Evolutionary conservation across 164 flowering plant species (phyloP), one percentile per base, ranked within the genome.

Genomic region (Chimonanthus praecox): DNA sequence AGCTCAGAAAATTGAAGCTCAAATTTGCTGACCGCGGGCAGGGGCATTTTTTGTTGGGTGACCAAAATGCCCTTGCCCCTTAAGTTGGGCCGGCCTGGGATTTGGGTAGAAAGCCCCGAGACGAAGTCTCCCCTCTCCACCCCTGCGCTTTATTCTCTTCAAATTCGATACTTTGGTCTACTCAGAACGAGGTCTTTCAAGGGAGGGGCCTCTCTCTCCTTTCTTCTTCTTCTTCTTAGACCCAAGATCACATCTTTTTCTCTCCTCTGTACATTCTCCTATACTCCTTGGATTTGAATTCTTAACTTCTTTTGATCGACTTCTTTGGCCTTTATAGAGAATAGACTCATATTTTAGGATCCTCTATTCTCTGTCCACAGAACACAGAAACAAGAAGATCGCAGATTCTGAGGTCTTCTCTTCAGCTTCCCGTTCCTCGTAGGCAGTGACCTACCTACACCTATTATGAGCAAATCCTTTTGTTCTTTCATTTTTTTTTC

Each of bases 131-230:
- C 78, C 73, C 73, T 74, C 33, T 62, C 4, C 60, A 11, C 60
- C 60, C 60, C 45, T 76, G 80, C 91, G 80, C 97, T 93, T 92
- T 92, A 88, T 89, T 88, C 90, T 87, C 90, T 85, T 87, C 91
- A 90, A 88, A 86, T 85, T 85, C 85, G 80, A 84, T 82, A 81
- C 89, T 80, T 88, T 87, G 89, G 78, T 82, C 88, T 86, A 77
- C 89, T 76, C 76, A 78, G 87, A 85, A 86, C 88, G 90, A 87
- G 90, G 89, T 82, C 78, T 44, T 15, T 48, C 80, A 66, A 70
- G 71, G 71, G 67, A 69, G 72, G 20, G 33, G 75, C 75, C 58
- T 73, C 78, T 74, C 77, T 79, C 72, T 78, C 75, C 71, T 74
- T 66, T 66, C 69, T 44, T 81, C 87, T 85, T 77, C 82, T 84